phyloP scores from a whole-genome alignment of 352 stramenopile species.

The Pythium dissotocum region DNA sequence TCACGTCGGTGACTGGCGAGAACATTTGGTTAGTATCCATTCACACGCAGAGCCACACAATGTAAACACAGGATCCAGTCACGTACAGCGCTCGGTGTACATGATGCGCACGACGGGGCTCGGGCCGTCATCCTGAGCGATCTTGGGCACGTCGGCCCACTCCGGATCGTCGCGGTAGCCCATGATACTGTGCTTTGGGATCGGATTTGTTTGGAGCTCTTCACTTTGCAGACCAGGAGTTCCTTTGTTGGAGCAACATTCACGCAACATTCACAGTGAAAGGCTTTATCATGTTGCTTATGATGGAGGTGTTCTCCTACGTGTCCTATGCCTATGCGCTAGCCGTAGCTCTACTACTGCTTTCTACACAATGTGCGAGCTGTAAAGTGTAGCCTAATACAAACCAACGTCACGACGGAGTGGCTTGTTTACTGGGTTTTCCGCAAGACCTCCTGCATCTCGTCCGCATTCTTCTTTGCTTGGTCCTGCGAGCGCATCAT shows the following conservation, averaged over 20 bases:
- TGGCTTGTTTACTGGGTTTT: constrained; percentile 19
- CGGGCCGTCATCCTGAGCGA: constrained; percentile 82
- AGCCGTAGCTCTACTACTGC: no score
- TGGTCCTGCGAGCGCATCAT: constrained; percentile 71
- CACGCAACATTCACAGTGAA: constrained; percentile 14
- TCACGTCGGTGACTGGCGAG: constrained; percentile 74
- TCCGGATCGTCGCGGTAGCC: constrained; percentile 61
- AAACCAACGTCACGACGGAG: no score
- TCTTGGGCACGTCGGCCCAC: constrained; percentile 83
- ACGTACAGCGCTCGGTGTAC: constrained; percentile 74
- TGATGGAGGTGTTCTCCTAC: background rate
- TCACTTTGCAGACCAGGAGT: background rate
- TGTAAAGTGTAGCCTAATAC: no score
- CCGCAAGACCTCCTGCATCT: constrained; percentile 54
- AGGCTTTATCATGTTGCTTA: background rate
- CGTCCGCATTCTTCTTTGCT: constrained; percentile 63
- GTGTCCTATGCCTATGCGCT: background rate
- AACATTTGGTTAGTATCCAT: background rate
- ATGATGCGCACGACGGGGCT: constrained; percentile 78
- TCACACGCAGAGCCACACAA: background rate
- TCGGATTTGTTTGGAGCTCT: constrained; percentile 3
- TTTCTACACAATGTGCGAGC: no score
- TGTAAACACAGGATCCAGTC: background rate
- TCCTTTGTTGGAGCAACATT: constrained; percentile 17
- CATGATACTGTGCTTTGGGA: constrained; percentile 25